Evolutionary conservation across 1,284 basidiomycete species (phyloP).

Genomic region (Leccinum pachyderme): DNA sequence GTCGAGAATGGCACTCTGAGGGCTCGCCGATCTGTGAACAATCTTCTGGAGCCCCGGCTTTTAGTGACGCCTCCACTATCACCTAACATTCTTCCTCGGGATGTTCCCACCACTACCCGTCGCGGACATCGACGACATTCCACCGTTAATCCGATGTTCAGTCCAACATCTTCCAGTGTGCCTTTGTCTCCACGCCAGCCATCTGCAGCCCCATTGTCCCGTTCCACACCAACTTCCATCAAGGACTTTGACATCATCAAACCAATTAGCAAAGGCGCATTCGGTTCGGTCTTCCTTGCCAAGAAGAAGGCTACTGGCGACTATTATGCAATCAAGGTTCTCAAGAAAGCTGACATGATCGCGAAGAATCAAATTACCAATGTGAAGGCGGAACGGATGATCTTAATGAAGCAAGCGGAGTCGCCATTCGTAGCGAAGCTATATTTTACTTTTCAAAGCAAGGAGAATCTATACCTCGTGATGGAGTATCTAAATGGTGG

Average conservation of each 20-base stretch:
- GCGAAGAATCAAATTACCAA: constrained; percentile 99
- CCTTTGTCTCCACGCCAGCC: constrained; percentile 90
- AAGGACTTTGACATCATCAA: constrained; percentile 99
- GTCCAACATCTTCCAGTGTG: constrained; percentile 49
- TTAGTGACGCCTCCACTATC: constrained; percentile 73
- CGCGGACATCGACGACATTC: constrained; percentile 70
- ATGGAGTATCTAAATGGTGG: constrained; percentile 99
- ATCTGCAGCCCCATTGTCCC: constrained; percentile 72
- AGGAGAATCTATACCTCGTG: constrained; percentile 96
- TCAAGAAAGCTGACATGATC: constrained; percentile 99
- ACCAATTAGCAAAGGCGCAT: constrained; percentile 98
- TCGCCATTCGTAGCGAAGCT: constrained; percentile 99
- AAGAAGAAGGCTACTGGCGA: constrained; percentile 98
- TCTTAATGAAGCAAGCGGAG: constrained; percentile 98
- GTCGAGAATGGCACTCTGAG: constrained; percentile 42
- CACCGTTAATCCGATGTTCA: constrained; percentile 64
- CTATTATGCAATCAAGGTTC: constrained; percentile 98
- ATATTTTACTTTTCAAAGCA: constrained; percentile 99
- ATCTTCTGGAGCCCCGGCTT: constrained; percentile 64
- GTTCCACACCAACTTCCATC: constrained; percentile 88
- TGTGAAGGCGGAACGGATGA: constrained; percentile 99
- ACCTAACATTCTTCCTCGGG: constrained; percentile 62
- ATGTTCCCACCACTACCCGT: constrained; percentile 45
- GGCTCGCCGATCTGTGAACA: constrained; percentile 61
- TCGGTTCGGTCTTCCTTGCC: constrained; percentile 96